Evolutionary conservation across 2,329 filamentous ascomycete genomes (phyloP), one percentile per base, ranked within the genome.

Genomic region (Ophiostoma piceae): DNA sequence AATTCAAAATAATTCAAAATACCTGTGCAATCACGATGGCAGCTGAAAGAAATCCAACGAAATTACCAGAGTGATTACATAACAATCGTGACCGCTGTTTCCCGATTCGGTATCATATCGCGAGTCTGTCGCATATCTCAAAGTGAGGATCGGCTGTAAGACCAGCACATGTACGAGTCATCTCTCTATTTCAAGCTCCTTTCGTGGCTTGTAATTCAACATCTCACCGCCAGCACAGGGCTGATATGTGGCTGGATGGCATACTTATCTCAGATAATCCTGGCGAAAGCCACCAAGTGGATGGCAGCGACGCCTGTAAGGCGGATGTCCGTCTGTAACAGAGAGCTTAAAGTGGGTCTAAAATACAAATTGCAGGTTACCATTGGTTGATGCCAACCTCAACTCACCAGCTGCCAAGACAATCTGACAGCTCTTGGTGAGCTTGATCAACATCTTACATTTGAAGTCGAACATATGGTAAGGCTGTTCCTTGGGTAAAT

Each of bases 371-470:
- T 12, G 11, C 12, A 1, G n/a, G 1, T 26, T 26, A 2, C 26
- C 1, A 57, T 57, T 57, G 51, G 51, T 12, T 9, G n/a, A 5
- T 8, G 2, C 22, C 7, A 26, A 12, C 51, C 9, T 12, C 51
- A 57, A 9, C 8, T 57, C n/a, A 26, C n/a, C 14, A 47, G 16
- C 16, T 26, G 22, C 22, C 51, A 57, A 57, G n/a, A 26, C 51
- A 57, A 26, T 57, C 1, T 75, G 73, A 72, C 69, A 74, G 69
- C 64, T 76, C 32, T 37, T 71, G 8, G 70, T 72, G 69, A 74
- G 75, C 71, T 57, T 72, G 64, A 68, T 70, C n/a, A 72, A 73
- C n/a, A 69, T 74, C 14, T 74, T 73, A n/a, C 43, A 47, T 19
- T 7, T 47, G 16, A 47, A 19, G 43, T 47, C n/a, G 43, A 47